phyloP scores from a whole-genome alignment of 2,329 filamentous ascomycete genomes.

The Cladosporium phlei region DNA sequence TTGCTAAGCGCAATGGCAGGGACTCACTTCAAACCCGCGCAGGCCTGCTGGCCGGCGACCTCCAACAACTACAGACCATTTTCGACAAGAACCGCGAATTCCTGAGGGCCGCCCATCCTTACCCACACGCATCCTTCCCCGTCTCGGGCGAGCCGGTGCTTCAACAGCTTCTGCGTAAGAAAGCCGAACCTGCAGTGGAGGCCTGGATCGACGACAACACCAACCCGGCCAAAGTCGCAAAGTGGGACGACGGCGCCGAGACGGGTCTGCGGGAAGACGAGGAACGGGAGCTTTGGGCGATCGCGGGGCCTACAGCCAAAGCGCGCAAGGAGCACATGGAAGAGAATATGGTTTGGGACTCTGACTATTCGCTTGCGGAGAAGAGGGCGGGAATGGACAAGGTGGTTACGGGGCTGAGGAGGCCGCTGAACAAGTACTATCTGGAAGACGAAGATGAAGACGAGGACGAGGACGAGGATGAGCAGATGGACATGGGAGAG shows the following conservation, averaged over 20 bases:
- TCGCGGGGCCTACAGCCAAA: slow-evolving; percentile 48
- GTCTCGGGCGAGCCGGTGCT: slow-evolving; percentile 59
- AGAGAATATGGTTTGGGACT: slow-evolving; percentile 45
- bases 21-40: slow-evolving; percentile 10
- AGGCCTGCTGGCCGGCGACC: slow-evolving; percentile 5
- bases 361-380: slow-evolving; percentile 69
- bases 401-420: slow-evolving; percentile 65
- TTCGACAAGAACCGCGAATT: slow-evolving; percentile 62
- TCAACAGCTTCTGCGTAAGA: slow-evolving; percentile 71
- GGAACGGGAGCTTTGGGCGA: slow-evolving; percentile 57
- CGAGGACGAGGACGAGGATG: slow-evolving; percentile 22
- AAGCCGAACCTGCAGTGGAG: slow-evolving; percentile 73
- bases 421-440: slow-evolving; percentile 36
- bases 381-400: slow-evolving; percentile 60
- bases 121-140: slow-evolving; percentile 71
- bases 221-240: slow-evolving; percentile 11
- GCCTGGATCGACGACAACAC: slow-evolving; percentile 58
- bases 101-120: slow-evolving; percentile 65
- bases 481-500: slow-evolving; percentile 14
- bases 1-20: slow-evolving; percentile 9
- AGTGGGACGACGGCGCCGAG: slow-evolving; percentile 48
- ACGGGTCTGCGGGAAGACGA: slow-evolving; percentile 41
- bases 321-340: slow-evolving; percentile 29
- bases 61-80: slow-evolving; percentile 14
- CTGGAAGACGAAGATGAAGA: slow-evolving; percentile 35